phyloP scores from a whole-genome alignment of 108 stramenopile genomes.

The Discostella pseudostelligera region DNA sequence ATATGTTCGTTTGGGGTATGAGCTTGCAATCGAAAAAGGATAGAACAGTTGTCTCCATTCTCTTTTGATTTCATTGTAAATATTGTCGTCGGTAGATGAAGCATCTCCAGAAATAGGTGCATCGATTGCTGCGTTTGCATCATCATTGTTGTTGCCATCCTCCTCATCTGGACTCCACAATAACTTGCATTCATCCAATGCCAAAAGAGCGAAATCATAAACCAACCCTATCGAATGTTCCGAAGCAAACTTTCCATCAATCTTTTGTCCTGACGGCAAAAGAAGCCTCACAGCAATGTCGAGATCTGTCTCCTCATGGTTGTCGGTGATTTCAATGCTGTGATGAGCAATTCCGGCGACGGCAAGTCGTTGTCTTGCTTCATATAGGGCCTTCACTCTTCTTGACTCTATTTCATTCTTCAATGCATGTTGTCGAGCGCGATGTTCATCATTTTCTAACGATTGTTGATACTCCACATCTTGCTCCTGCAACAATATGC shows the following conservation, averaged over 20 bases:
- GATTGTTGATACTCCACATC: constrained; percentile 36
- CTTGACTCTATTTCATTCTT: constrained; percentile 5
- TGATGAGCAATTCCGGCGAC: constrained; percentile 7
- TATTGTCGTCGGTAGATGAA: background rate
- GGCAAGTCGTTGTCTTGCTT: constrained; percentile 17
- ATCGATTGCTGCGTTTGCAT: background rate
- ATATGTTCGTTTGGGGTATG: constrained; percentile 19
- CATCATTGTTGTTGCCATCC: background rate
- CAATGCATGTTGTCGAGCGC: constrained; percentile 3
- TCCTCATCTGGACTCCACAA: constrained; percentile 15
- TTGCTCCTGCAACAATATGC: constrained; percentile 26
- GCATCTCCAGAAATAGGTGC: background rate
- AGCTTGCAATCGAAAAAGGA: constrained; percentile 19
- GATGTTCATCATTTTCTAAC: constrained; percentile 27
- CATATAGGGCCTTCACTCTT: constrained; percentile 6
- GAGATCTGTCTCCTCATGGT: background rate
- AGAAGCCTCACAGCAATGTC: constrained; percentile 24
- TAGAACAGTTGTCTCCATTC: constrained; percentile 31
- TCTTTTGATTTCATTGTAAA: constrained; percentile 3
- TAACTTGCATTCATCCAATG: constrained; percentile 16
- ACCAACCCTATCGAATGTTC: constrained; percentile 28
- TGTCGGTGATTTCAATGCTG: background rate
- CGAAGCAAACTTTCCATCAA: constrained; percentile 14
- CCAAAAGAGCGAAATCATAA: constrained; percentile 34
- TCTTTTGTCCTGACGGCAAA: constrained; percentile 31